These are phyloP conservation scores for Fraxinus greggii DNA, from an alignment of 305 asterid species.

Conservation along the genomic window DNA sequence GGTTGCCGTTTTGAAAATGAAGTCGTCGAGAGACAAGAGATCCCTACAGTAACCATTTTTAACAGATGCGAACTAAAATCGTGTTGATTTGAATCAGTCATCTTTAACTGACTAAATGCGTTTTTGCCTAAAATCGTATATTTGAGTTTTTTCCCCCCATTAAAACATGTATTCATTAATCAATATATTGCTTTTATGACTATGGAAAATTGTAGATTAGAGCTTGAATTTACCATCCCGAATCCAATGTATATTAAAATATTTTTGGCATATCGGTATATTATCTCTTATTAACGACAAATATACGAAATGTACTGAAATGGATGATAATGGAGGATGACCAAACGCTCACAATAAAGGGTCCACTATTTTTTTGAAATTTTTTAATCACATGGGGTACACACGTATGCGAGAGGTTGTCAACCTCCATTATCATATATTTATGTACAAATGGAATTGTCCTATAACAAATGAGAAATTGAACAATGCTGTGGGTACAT, in stretches of 20 bases:
- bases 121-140: not conserved
- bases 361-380: too few relatives aligned
- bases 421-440: too few relatives aligned
- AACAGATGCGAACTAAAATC: not conserved
- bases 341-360: too few relatives aligned
- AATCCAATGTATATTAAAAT: too few relatives aligned
- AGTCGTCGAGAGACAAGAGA: not conserved
- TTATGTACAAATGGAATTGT: too few relatives aligned
- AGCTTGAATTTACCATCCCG: not conserved
- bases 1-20: too few relatives aligned
- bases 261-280: not conserved
- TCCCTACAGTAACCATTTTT: not conserved
- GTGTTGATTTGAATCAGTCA: not conserved
- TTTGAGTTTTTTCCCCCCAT: not conserved
- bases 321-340: not conserved
- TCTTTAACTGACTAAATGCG: not conserved
- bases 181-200: not conserved
- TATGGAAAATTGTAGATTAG: not conserved
- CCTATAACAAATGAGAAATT: too few relatives aligned
- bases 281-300: too few relatives aligned
- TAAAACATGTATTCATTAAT: not conserved
- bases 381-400: too few relatives aligned
- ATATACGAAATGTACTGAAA: too few relatives aligned
- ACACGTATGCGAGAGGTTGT: too few relatives aligned
- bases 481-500: too few relatives aligned